These are phyloP conservation scores for Leccinum truebloodii DNA, from an alignment of 768 basidiomycete genomes.

Conservation along the genomic window DNA sequence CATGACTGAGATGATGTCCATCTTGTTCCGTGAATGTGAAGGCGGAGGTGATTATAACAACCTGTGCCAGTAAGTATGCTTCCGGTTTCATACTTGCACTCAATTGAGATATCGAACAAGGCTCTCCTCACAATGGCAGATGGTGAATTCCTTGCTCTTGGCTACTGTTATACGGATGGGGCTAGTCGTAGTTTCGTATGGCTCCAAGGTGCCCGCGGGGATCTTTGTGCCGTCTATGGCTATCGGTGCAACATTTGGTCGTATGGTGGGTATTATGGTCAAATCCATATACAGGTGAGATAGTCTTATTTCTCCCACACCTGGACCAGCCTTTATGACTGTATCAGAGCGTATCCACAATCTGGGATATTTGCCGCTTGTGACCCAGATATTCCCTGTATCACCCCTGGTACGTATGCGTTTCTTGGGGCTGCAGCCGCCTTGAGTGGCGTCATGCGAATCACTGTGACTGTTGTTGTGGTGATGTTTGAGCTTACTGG, in stretches of 20 bases:
- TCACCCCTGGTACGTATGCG: constrained; percentile 98
- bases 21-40: constrained; percentile 95
- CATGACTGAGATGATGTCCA: constrained; percentile 96
- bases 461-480: constrained; percentile 97
- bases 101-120: constrained; percentile 41
- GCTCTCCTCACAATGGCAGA: constrained; percentile 88
- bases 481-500: constrained; percentile 99
- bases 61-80: constrained; percentile 83
- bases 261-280: constrained; percentile 96
- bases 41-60: constrained; percentile 89
- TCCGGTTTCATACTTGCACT: not conserved
- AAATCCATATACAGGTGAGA: constrained; percentile 85
- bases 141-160: constrained; percentile 88
- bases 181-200: constrained; percentile 90
- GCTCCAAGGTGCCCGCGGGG: constrained; percentile 94
- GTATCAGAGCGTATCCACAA: constrained; percentile 68
- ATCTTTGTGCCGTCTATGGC: constrained; percentile 99
- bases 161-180: constrained; percentile 88
- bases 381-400: constrained; percentile 90
- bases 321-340: not conserved
- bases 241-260: constrained; percentile 93
- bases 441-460: constrained; percentile 93
- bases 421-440: constrained; percentile 97
- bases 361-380: constrained; percentile 91
- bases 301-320: constrained; percentile 20